phyloP scores from a whole-genome alignment of 148 eudicot genomes.

The Vaccinium macrocarpon region DNA sequence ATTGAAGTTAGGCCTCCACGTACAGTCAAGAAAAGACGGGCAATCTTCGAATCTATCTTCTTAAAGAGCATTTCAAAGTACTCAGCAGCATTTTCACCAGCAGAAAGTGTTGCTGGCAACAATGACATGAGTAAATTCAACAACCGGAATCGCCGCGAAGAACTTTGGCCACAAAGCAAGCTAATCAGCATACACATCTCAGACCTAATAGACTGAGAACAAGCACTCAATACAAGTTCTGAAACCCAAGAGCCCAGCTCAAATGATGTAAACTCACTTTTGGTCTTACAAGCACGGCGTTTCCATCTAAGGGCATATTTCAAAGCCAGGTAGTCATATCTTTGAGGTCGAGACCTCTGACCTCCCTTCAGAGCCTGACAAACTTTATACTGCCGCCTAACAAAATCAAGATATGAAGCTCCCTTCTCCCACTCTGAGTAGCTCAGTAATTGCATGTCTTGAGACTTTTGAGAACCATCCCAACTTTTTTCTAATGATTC shows the following conservation, averaged over 20 bases:
- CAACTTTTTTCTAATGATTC: constrained; percentile 64
- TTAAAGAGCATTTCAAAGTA: constrained; percentile 91
- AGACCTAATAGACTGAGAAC: constrained; percentile 94
- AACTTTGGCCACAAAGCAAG: constrained; percentile 89
- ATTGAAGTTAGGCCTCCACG: constrained; percentile 76
- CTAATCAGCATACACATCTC: constrained; percentile 97
- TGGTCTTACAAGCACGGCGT: constrained; percentile 56
- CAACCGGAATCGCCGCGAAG: constrained; percentile 78
- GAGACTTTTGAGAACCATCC: constrained; percentile 78
- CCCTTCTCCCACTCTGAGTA: constrained; percentile 99
- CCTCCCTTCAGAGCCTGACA: constrained; percentile 65
- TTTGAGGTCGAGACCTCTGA: constrained; percentile 72
- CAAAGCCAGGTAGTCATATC: constrained; percentile 71
- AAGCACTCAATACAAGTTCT: constrained; percentile 92
- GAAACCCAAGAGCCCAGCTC: constrained; percentile 99
- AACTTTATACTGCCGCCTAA: constrained; percentile 95
- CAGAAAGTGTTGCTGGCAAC: constrained; percentile 89
- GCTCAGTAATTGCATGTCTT: constrained; percentile 81
- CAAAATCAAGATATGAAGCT: constrained; percentile 98
- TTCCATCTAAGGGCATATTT: constrained; percentile 98
- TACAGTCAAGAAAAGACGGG: constrained; percentile 94
- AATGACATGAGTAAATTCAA: constrained; percentile 84
- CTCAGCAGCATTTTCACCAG: constrained; percentile 96
- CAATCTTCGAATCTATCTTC: constrained; percentile 94
- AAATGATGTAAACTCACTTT: constrained; percentile 70